Evolutionary conservation across 1,139 yeast species (phyloP).

Genomic region (Geotrichum australiense): DNA sequence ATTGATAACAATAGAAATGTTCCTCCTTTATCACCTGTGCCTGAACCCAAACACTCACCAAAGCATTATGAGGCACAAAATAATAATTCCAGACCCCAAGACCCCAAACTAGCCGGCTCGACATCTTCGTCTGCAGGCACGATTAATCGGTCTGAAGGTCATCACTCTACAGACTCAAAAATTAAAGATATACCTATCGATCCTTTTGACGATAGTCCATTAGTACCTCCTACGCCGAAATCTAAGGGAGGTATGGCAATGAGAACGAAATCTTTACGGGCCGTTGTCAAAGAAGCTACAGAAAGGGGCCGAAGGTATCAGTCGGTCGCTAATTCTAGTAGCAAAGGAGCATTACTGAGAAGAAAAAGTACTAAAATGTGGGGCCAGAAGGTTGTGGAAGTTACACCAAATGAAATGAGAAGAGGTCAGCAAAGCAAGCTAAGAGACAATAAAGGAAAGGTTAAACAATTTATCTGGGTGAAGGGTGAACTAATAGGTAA

Average conservation of each 20-base stretch:
- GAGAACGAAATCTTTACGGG: constrained; percentile 75
- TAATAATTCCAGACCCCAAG: background rate
- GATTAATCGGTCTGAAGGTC: constrained; percentile 4
- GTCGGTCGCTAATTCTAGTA: constrained; percentile 28
- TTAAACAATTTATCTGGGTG: constrained; percentile 92
- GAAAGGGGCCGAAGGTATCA: constrained; percentile 44
- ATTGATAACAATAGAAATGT: constrained; percentile 13
- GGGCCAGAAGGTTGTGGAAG: constrained; percentile 93
- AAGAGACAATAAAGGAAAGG: constrained; percentile 57
- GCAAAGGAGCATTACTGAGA: constrained; percentile 39
- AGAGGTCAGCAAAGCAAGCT: constrained; percentile 50
- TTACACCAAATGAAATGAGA: constrained; percentile 65
- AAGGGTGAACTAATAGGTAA: constrained; percentile 95
- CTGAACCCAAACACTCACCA: too few species aligned
- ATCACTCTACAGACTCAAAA: background rate
- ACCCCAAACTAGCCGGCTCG: background rate
- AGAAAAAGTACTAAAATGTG: constrained; percentile 91
- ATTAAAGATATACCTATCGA: too few species aligned
- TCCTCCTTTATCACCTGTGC: constrained; percentile 26
- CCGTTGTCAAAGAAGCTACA: constrained; percentile 88
- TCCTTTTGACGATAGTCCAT: background rate
- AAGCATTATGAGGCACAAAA: too few species aligned
- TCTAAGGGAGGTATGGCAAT: constrained; percentile 12
- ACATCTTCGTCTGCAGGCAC: background rate
- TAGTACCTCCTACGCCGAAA: background rate